phyloP scores from a whole-genome alignment of 2,329 filamentous ascomycete species.

The Exophiala dermatitidis region DNA sequence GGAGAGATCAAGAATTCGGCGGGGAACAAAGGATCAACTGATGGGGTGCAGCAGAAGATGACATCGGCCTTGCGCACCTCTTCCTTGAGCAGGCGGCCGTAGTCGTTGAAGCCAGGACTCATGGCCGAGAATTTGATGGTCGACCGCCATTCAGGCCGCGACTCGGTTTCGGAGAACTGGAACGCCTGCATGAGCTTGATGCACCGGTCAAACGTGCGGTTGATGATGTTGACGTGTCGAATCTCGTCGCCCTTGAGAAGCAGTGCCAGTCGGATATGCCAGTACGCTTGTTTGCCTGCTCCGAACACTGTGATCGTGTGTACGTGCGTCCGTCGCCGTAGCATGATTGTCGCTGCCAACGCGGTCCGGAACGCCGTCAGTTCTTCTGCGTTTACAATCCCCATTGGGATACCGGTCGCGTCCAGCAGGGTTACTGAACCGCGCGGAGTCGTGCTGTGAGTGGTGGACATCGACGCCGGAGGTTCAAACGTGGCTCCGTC shows the following conservation, averaged over 20 bases:
- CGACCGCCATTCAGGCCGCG: conserved; percentile 54
- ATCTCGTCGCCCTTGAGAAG: conserved; percentile 60
- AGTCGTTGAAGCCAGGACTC: conserved; percentile 65
- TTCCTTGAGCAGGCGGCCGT: conserved; percentile 59
- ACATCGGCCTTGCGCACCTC: conserved; percentile 65
- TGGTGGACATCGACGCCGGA: conserved; percentile 30
- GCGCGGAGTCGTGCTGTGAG: conserved; percentile 43
- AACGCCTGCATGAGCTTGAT: conserved; percentile 47
- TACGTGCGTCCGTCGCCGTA: conserved; percentile 60
- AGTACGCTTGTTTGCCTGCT: conserved; percentile 83
- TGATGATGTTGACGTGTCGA: conserved; percentile 74
- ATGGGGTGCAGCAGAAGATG: conserved; percentile 84
- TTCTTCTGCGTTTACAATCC: conserved; percentile 59
- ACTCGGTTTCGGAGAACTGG: conserved; percentile 40
- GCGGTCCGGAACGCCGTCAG: conserved; percentile 64
- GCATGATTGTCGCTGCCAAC: conserved; percentile 52
- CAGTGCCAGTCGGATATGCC: conserved; percentile 81
- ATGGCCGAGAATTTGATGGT: conserved; percentile 61
- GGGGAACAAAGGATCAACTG: conserved; percentile 67
- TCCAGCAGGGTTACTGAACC: conserved; percentile 57
- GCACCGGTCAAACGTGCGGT: conserved; percentile 50
- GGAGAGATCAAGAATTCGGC: conserved; percentile 60
- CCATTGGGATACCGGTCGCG: conserved; percentile 50
- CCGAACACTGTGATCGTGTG: conserved; percentile 79
- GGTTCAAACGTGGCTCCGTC: conserved; percentile 27